phyloP scores from a whole-genome alignment of 2,329 filamentous ascomycete species.

The Nigrograna mackinnonii region DNA sequence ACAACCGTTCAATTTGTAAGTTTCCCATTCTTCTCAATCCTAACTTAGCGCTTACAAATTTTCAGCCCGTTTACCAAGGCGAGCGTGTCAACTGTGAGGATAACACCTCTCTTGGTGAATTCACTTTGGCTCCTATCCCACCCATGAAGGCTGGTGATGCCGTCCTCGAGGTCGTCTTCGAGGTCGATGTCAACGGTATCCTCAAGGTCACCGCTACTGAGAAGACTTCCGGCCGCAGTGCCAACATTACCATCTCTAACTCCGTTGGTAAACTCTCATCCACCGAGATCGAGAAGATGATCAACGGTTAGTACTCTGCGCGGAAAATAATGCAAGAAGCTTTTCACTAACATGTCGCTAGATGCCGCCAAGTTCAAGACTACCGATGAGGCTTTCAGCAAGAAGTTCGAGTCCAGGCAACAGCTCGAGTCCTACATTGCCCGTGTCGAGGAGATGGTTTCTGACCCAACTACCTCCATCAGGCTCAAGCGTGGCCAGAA shows the following conservation, averaged over 20 bases:
- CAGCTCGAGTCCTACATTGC: constrained; percentile 99
- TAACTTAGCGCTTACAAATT: no score
- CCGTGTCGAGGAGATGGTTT: constrained; percentile 98
- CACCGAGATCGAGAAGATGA: constrained; percentile 96
- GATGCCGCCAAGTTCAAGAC: constrained; percentile 99
- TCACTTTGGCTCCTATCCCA: constrained; percentile 87
- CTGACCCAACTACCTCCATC: constrained; percentile 90
- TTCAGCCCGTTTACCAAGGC: constrained; percentile 92
- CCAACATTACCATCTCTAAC: constrained; percentile 99
- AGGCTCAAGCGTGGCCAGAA: constrained; percentile 99
- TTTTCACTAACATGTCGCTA: constrained; percentile 26
- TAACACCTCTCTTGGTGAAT: constrained; percentile 97
- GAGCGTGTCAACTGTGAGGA: constrained; percentile 98
- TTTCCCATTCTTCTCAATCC: no score
- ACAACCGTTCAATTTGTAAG: constrained; percentile 81
- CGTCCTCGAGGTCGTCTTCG: constrained; percentile 96
- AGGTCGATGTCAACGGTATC: constrained; percentile 99
- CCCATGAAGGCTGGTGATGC: constrained; percentile 92
- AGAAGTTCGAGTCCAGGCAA: constrained; percentile 98
- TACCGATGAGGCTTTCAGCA: constrained; percentile 97
- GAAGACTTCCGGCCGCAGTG: constrained; percentile 96
- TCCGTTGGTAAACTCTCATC: constrained; percentile 97
- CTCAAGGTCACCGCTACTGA: constrained; percentile 99
- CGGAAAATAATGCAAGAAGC: neutral
- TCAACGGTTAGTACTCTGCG: constrained; percentile 66